phyloP scores from a whole-genome alignment of 1,284 basidiomycete species.

The Bondarzewia mesenterica region DNA sequence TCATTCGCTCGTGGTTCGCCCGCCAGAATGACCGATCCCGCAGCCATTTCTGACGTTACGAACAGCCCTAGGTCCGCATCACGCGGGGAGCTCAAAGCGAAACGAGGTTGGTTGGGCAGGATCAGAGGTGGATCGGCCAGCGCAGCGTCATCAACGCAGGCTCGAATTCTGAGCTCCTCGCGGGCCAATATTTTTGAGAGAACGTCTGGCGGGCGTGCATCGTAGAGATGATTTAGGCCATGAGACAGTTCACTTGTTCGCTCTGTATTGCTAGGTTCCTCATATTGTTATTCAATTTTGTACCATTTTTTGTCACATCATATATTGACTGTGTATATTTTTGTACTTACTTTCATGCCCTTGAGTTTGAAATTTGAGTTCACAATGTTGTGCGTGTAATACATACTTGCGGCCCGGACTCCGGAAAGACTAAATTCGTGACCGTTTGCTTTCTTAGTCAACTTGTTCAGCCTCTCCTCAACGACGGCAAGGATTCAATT shows the following conservation, averaged over 20 bases:
- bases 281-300: background rate
- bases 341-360: no score
- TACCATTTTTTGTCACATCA: background rate
- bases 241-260: background rate
- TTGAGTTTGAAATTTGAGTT: no score
- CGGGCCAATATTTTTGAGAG: slow-evolving; percentile 10
- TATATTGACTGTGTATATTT: no score
- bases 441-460: no score
- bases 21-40: slow-evolving; percentile 13
- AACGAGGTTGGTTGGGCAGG: slow-evolving; percentile 58
- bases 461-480: no score
- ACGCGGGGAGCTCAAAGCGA: slow-evolving; percentile 28
- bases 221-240: background rate
- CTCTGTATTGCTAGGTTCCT: background rate
- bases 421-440: no score
- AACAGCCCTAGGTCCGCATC: slow-evolving; percentile 39
- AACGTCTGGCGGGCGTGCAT: background rate
- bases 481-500: no score
- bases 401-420: no score
- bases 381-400: no score
- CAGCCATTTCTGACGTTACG: slow-evolving; percentile 54
- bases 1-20: slow-evolving; percentile 20
- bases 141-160: slow-evolving; percentile 2
- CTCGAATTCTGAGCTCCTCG: background rate
- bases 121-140: slow-evolving; percentile 32